Base-by-base conservation (phyloP, 805 yeast species). In the Maudiozyma saulgeensis region DNA sequence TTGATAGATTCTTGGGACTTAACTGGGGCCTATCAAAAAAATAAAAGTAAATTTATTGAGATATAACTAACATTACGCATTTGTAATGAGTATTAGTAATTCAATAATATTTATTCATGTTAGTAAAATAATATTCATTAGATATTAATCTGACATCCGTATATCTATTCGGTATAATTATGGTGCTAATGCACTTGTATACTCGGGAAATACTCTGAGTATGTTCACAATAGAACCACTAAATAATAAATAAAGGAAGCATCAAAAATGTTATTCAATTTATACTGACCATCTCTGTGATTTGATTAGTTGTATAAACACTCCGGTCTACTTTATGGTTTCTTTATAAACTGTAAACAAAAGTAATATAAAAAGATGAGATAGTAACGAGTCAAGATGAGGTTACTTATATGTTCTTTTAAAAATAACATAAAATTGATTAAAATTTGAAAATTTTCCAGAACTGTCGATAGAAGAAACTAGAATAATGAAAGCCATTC, bases 211-310 rank as follows among this genome's bases (percentile, higher is more conserved):
- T 28, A 28, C 2, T 28, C 32, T 28, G 12, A 11, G 12, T 9
- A 28, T 9, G 9, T 28, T 28, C 12, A 11, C 32, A 28, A 28
- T 28, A 28, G 3, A 6, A 28, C 32, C 32, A 28, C 6, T 8
- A 28, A 9, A 28, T 28, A 9, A 8, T 9, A 8, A 28, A 35
- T 15, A 35, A 35, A 35, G 18, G 16, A 35, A 35, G 16, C 15
- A 44, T 12, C 15, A 45, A 23, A 37, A 5, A 21, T 43, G 31
- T 41, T 43, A 49, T 45, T 46, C 55, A 55, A 43, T 44, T 46
- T 54, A 77, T 82, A 87, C 96, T 79, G 85, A 87, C 96, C 97
- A 90, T 90, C 98, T 86, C 96, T 89, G 96, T 80, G 91, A 67
- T 59, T 62, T 67, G 53, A 46, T 53, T 56, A 56, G 51, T 55